Evolutionary conservation across 163 green algal species (phyloP).

Genomic region (Chlamydomonas reinhardtii): DNA sequence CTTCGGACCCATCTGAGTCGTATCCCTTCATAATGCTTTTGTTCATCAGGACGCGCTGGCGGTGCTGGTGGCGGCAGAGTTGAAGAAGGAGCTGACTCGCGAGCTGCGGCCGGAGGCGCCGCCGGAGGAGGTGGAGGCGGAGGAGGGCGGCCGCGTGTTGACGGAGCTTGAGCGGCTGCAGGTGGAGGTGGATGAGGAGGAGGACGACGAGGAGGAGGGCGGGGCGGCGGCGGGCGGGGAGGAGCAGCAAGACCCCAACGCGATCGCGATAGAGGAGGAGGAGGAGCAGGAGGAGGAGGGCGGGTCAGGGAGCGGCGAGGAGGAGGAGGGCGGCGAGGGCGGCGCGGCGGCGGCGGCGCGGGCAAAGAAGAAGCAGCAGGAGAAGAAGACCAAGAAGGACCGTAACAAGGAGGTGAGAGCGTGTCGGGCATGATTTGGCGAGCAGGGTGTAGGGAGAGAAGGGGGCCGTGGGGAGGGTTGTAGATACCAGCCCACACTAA

Average conservation of each 20-base stretch:
- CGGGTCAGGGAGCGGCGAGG: not conserved
- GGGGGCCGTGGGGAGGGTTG: not conserved
- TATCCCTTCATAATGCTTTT: no score
- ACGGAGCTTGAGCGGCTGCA: slow-evolving; percentile 53
- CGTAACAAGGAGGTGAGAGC: slow-evolving; percentile 56
- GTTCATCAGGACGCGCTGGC: slow-evolving; percentile 88
- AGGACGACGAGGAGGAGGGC: slow-evolving; percentile 21
- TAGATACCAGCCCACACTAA: no score
- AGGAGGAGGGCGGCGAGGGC: not conserved
- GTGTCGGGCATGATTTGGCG: no score
- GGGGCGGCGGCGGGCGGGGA: slow-evolving; percentile 17
- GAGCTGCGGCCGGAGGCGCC: slow-evolving; percentile 58
- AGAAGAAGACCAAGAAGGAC: slow-evolving; percentile 65
- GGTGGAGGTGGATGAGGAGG: slow-evolving; percentile 36
- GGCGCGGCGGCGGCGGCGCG: no score
- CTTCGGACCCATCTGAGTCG: no score
- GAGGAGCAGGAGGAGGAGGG: slow-evolving; percentile 29
- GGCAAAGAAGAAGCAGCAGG: not conserved
- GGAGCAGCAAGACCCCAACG: slow-evolving; percentile 47
- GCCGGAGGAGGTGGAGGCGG: slow-evolving; percentile 42
- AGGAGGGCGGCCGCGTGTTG: slow-evolving; percentile 6
- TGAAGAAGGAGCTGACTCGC: slow-evolving; percentile 71
- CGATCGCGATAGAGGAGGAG: not conserved
- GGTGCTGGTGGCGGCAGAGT: slow-evolving; percentile 82
- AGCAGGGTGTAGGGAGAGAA: not conserved